Evolutionary conservation across 768 basidiomycete genomes (phyloP), one percentile per base, ranked within the genome.

Genomic region (Phylloporus arenicola): DNA sequence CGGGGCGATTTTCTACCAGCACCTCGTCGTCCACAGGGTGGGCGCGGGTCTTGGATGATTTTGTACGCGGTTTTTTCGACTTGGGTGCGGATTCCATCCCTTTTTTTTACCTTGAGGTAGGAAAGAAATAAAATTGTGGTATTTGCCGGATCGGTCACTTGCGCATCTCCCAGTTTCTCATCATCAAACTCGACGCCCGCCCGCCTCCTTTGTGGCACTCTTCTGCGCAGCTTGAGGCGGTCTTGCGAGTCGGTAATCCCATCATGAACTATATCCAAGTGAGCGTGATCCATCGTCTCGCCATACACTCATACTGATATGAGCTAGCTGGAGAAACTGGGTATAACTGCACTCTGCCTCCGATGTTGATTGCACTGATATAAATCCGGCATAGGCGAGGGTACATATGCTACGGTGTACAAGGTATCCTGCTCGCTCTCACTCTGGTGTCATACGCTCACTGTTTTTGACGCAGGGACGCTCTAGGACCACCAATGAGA

Each of bases 391-490:
- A 24, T 39, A 89, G 87, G 88, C 59, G 86, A 90, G 73, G 93
- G 93, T 48, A 95, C 93, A 31, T 96, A 95, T 66, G 93, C 93
- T 34, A 94, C 92, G 7, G 93, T 95, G n/a, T 95, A 86, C 80
- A 96, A 96, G 82, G 92, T 92, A 52, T 40, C 30, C 71, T 51
- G 4, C 30, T 38, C 25, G 24, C 43, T 31, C 31, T 8, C 20
- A 27, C 42, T 41, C 17, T 27, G 6, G 16, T 17, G 38, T 27
- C 22, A 4, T 34, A 45, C 42, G 19, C 51, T 55, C 29, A 54
- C 22, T 34, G n/a, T 13, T 17, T 34, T 51, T 35, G 17, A 33
- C 16, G 20, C 48, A 92, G 90, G 96, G 96, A 14, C 86, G 95
- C 55, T 96, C 93, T 19, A 77, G 94, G 53, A 92, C 92, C 29